Conservation (phyloP, 106 monocot genomes). For the Apostasia shenzhenica region DNA sequence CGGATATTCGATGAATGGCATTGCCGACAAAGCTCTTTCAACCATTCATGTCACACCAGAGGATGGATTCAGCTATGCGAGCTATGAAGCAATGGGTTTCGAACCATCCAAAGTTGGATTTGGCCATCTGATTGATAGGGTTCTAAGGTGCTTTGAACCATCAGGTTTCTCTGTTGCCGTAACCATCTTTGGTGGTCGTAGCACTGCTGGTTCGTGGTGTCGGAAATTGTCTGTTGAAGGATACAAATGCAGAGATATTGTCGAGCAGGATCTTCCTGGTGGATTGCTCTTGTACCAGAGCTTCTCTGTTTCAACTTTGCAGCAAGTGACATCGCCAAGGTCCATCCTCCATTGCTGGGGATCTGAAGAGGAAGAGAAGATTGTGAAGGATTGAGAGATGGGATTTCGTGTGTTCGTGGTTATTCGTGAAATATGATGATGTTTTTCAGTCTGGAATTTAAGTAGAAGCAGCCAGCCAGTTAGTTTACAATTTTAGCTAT, state of each 20-base stretch:
- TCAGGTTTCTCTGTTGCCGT: slow-evolving; percentile 3
- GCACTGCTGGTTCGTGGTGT: background rate
- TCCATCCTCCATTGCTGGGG: slow-evolving; percentile 36
- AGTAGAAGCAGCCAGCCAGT: too few species aligned
- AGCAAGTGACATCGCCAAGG: slow-evolving; percentile 19
- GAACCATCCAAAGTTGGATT: slow-evolving; percentile 15
- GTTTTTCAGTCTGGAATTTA: too few species aligned
- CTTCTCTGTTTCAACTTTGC: background rate
- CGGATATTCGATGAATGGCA: slow-evolving; percentile 67
- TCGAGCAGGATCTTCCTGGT: slow-evolving; percentile 1
- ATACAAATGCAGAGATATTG: background rate
- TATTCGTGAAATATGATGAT: background rate
- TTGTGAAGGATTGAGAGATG: background rate
- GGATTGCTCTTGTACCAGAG: slow-evolving; percentile 4
- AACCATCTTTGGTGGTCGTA: slow-evolving; percentile 2
- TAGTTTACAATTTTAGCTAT: too few species aligned
- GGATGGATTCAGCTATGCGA: slow-evolving; percentile 70
- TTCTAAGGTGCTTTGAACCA: slow-evolving; percentile 7
- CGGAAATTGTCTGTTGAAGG: background rate
- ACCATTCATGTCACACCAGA: slow-evolving; percentile 70
- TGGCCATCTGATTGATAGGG: slow-evolving; percentile 17
- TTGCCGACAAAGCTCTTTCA: slow-evolving; percentile 26
- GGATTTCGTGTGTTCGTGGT: background rate
- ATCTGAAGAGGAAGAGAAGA: background rate
- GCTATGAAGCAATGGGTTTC: slow-evolving; percentile 61